These are phyloP conservation scores for Geotrichum australiense DNA, from an alignment of 1,139 yeast species.

Conservation along the genomic window DNA sequence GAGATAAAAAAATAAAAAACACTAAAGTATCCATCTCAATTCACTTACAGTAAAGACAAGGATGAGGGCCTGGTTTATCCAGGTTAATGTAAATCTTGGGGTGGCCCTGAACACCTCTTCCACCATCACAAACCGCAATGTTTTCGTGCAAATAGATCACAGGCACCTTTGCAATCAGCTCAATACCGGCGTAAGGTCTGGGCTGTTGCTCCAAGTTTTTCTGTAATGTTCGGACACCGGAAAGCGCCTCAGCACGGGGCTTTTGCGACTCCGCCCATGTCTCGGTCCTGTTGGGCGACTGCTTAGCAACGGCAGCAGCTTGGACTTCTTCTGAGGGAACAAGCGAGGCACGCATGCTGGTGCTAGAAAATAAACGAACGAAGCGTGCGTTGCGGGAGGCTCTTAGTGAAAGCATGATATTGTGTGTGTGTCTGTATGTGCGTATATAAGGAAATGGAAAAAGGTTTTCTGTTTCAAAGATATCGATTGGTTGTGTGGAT, in stretches of 20 bases:
- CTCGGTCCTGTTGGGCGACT: constrained; percentile 67
- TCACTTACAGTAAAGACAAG: constrained; percentile 65
- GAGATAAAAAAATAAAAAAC: neutral
- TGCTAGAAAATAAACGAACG: constrained; percentile 7
- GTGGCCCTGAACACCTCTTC: constrained; percentile 73
- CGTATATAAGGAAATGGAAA: too few species aligned
- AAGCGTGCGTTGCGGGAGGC: constrained; percentile 8
- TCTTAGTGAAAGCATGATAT: constrained; percentile 16
- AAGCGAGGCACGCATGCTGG: constrained; percentile 8
- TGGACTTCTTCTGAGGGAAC: constrained; percentile 11
- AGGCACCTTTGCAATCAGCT: constrained; percentile 70
- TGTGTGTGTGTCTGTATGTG: constrained; percentile 1
- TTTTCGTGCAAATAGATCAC: constrained; percentile 54
- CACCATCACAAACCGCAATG: constrained; percentile 81
- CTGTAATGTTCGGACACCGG: constrained; percentile 67
- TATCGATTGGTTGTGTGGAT: neutral
- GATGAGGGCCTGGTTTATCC: constrained; percentile 63
- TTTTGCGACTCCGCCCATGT: constrained; percentile 71
- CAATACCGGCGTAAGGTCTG: constrained; percentile 77
- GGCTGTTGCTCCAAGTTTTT: constrained; percentile 63
- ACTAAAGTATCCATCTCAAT: neutral
- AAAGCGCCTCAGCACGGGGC: constrained; percentile 51
- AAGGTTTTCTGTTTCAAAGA: too few species aligned
- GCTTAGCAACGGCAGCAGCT: constrained; percentile 31
- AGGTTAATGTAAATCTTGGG: constrained; percentile 78